A percentile compares a stretch with the other conserved stretches of the same genome.
Conservation (phyloP, 352 stramenopile genomes). For the Phytophthora tentaculata region DNA sequence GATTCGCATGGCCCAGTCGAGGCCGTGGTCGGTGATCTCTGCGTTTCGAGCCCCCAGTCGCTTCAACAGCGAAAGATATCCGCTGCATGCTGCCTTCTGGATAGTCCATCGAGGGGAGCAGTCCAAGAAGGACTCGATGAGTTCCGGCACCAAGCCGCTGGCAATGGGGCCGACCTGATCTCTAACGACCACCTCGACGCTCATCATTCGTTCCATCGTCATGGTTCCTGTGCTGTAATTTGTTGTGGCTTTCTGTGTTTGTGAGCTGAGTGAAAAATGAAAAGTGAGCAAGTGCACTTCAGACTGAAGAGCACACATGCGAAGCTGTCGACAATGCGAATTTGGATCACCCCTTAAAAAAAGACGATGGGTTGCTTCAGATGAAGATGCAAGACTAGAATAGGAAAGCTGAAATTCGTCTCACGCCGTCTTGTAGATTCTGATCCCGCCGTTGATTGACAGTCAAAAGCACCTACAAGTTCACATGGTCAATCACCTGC, state of each 20-base stretch:
- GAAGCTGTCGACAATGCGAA: constrained; percentile 16
- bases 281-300: constrained; percentile 5
- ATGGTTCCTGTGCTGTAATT: constrained; percentile 16
- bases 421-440: constrained; percentile 10
- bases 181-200: constrained; percentile 49
- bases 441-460: constrained; percentile 2
- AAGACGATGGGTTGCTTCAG: constrained; percentile 28
- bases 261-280: constrained; percentile 21
- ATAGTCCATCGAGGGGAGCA: constrained; percentile 63
- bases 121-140: constrained; percentile 62
- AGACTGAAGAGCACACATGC: constrained; percentile 7
- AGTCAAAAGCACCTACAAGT: too few relatives aligned
- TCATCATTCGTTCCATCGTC: constrained; percentile 43
- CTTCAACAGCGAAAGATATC: constrained; percentile 53
- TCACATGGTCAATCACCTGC: too few relatives aligned
- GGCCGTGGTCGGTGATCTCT: constrained; percentile 48
- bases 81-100: constrained; percentile 55
- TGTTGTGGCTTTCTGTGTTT: constrained; percentile 18
- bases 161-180: constrained; percentile 37
- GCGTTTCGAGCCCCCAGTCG: constrained; percentile 44
- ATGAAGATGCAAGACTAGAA: constrained; percentile 12
- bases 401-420: constrained; percentile 27
- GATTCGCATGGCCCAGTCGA: constrained; percentile 66
- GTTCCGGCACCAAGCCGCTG: constrained; percentile 41
- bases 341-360: constrained; percentile 4